Evolutionary conservation across 306 rosid species (phyloP), one percentile per base, ranked within the genome.

Genomic region (Cucumis cinereus): DNA sequence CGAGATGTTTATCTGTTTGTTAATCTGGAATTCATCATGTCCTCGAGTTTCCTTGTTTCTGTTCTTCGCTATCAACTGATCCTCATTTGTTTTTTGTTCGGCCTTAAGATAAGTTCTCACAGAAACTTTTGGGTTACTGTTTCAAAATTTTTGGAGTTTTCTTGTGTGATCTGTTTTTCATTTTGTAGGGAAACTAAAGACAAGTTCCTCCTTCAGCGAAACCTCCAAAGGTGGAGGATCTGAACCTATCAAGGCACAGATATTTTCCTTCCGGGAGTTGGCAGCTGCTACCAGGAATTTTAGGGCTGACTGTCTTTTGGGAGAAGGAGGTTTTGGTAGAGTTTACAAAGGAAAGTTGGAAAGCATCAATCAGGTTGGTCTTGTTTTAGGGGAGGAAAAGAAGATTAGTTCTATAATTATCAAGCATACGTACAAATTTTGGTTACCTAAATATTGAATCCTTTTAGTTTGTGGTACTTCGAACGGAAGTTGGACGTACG

Each of bases 321-420:
- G 98, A 1, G 96, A 90, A 82, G 98, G 98, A 33, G 96, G 97
- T 66, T 94, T 94, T 76, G 98, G 98, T 64, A 86, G 90, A 82
- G 97, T 90, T 41, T 94, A 89, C 77, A 91, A 89, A 82, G 98
- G 98, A 70, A 92, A 77, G 81, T 83, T 94, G 81, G 93, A 92
- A 80, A 79, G 83, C 77, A 84, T 85, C 43, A 84, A 87, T 79
- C 94, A 89, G 94, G 98, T 93, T 40, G 74, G 85, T 78, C 41
- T 63, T 77, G 67, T 55, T 78, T 60, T 43, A 1, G 19, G 73
- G 30, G 16, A 2, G 14, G 40, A 61, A 20, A 20, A 11, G 68
- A 61, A 26, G 68, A 67, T 40, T n/a, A 36, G 55, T 41, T 22
- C 20, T 41, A 43, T 40, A 22, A 22, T 43, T 68, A 11, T 43